Conservation (phyloP, 106 monocot genomes). For the Dactylorhiza incarnata region DNA sequence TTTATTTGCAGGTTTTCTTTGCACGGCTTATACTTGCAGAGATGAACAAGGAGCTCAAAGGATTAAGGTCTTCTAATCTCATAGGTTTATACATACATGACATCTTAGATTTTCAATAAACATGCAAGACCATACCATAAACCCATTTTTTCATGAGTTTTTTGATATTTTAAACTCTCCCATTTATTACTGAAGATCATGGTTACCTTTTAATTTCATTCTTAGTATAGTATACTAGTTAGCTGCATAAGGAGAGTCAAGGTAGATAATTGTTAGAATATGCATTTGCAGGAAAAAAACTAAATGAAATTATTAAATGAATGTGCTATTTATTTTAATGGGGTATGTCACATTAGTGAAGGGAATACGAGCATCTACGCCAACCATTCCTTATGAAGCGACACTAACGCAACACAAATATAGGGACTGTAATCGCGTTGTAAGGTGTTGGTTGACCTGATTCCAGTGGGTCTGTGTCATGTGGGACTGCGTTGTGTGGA, state of each 20-base stretch:
- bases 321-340: not conserved
- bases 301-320: not conserved
- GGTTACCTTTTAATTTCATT: not conserved
- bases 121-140: not conserved
- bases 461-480: no score
- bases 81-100: conserved; percentile 9
- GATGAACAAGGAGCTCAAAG: conserved; percentile 98
- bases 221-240: not conserved
- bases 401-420: no score
- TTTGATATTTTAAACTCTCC: not conserved
- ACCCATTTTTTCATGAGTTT: not conserved
- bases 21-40: conserved; percentile 92
- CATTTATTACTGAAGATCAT: not conserved
- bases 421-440: no score
- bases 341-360: no score
- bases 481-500: no score
- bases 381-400: no score
- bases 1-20: conserved; percentile 80
- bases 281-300: not conserved
- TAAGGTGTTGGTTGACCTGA: no score
- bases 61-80: conserved; percentile 57
- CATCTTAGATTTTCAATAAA: conserved; percentile 1
- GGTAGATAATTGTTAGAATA: not conserved
- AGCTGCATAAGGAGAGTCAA: not conserved
- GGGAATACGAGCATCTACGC: no score